These are phyloP conservation scores for Anisogramma anomala DNA, from an alignment of 2,329 filamentous ascomycete genomes.

Conservation along the genomic window DNA sequence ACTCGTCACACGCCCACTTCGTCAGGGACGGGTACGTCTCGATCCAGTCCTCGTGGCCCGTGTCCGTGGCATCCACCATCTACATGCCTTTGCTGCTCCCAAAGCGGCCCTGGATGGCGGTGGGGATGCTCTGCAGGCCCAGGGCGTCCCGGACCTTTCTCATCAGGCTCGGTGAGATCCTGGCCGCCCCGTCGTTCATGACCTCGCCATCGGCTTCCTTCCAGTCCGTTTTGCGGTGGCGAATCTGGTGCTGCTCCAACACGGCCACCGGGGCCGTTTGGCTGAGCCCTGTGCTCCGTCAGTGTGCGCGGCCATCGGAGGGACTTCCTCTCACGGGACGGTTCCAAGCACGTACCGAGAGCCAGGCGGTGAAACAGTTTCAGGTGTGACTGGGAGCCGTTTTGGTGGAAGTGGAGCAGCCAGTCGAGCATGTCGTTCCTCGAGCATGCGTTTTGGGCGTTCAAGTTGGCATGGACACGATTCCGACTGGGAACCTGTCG, in stretches of 20 bases:
- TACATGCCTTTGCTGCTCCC: slow-evolving; percentile 67
- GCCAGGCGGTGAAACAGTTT: slow-evolving; percentile 49
- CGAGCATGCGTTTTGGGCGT: not conserved
- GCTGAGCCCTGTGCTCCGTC: slow-evolving; percentile 33
- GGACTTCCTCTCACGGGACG: too few relatives aligned
- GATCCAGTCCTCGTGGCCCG: slow-evolving; percentile 48
- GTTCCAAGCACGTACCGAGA: slow-evolving; percentile 38
- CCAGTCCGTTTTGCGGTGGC: slow-evolving; percentile 26
- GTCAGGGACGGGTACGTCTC: slow-evolving; percentile 53
- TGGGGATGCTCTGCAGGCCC: slow-evolving; percentile 42
- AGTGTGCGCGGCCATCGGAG: too few relatives aligned
- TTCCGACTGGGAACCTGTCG: slow-evolving; percentile 20
- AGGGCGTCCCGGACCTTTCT: slow-evolving; percentile 38
- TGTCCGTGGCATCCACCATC: slow-evolving; percentile 45
- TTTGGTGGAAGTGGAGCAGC: slow-evolving; percentile 36
- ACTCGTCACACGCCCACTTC: slow-evolving; percentile 50
- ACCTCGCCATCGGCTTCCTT: slow-evolving; percentile 29
- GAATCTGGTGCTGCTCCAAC: slow-evolving; percentile 36
- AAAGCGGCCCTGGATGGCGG: slow-evolving; percentile 58
- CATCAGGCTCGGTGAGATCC: slow-evolving; percentile 52
- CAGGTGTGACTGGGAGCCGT: slow-evolving; percentile 33
- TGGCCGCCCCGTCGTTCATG: slow-evolving; percentile 58
- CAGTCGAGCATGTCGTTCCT: slow-evolving; percentile 35
- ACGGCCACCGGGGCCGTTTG: slow-evolving; percentile 35
- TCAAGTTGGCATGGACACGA: not conserved